These are phyloP conservation scores for Pueraria montana DNA, from an alignment of 306 rosid species.

Conservation along the genomic window DNA sequence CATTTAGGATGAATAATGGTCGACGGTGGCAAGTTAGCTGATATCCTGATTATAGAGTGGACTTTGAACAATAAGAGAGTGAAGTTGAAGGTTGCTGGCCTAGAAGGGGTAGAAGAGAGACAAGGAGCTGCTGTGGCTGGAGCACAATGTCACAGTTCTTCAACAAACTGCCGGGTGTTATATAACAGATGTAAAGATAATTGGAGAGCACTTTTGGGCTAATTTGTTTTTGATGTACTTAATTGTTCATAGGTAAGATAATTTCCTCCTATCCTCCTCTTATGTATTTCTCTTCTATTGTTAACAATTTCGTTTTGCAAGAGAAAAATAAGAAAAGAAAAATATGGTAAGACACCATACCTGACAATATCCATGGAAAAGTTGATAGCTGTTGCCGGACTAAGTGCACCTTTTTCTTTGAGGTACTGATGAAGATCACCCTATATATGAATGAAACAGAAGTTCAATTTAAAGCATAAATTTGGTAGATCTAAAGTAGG, in stretches of 20 bases:
- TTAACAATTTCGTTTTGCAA: slow-evolving; percentile 13
- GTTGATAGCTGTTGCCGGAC: slow-evolving; percentile 75
- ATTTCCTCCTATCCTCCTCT: slow-evolving; percentile 15
- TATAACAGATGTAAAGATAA: slow-evolving; percentile 19
- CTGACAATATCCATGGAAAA: slow-evolving; percentile 95
- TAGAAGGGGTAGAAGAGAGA: slow-evolving; percentile 4
- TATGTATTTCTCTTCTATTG: slow-evolving; percentile 20
- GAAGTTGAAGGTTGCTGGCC: neutral
- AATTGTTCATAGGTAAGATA: neutral
- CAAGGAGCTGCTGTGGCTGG: slow-evolving; percentile 25
- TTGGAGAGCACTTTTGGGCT: slow-evolving; percentile 20
- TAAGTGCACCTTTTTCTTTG: slow-evolving; percentile 89
- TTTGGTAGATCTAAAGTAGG: slow-evolving; percentile 34
- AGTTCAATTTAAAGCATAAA: slow-evolving; percentile 44
- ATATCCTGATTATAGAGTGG: neutral
- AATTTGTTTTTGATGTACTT: slow-evolving; percentile 1
- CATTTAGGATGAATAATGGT: neutral
- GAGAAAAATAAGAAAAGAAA: neutral
- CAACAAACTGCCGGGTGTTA: slow-evolving; percentile 3
- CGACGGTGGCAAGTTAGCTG: neutral
- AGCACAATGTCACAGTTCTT: slow-evolving; percentile 24
- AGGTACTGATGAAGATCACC: slow-evolving; percentile 98
- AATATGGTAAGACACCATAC: slow-evolving; percentile 52
- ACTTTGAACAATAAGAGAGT: neutral
- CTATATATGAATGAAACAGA: slow-evolving; percentile 63